phyloP scores from a whole-genome alignment of 78 protist genomes.

The Dictyostelium purpureum region DNA sequence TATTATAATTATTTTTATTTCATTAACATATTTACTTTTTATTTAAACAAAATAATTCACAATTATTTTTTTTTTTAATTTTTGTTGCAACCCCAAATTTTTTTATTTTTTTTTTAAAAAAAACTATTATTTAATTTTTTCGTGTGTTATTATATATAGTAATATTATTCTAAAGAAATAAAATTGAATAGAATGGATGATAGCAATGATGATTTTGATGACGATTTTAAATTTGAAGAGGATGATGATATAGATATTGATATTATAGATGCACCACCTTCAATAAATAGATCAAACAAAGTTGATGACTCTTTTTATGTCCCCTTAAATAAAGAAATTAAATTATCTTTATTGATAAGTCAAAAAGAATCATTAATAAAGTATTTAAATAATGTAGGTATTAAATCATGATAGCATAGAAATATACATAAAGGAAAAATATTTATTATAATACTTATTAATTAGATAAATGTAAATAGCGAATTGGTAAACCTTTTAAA shows the following conservation, averaged over 20 bases:
- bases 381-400: neutral
- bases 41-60: too few species aligned
- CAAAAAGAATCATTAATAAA: neutral
- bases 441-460: neutral
- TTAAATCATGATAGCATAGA: too few species aligned
- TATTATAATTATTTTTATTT: too few species aligned
- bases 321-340: neutral
- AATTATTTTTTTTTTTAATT: too few species aligned
- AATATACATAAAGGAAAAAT: too few species aligned
- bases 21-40: too few species aligned
- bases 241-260: conserved; percentile 5
- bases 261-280: neutral
- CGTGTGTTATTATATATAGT: too few species aligned
- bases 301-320: too few species aligned
- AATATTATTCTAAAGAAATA: neutral
- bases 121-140: too few species aligned
- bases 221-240: neutral
- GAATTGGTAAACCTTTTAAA: neutral
- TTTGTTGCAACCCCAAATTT: too few species aligned
- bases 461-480: conserved; percentile 3
- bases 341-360: neutral
- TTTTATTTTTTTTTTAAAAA: too few species aligned
- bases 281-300: neutral
- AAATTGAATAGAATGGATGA: neutral
- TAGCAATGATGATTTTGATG: neutral